Evolutionary conservation across 768 basidiomycete species (phyloP).

Genomic region (Tricholoma matsutake): DNA sequence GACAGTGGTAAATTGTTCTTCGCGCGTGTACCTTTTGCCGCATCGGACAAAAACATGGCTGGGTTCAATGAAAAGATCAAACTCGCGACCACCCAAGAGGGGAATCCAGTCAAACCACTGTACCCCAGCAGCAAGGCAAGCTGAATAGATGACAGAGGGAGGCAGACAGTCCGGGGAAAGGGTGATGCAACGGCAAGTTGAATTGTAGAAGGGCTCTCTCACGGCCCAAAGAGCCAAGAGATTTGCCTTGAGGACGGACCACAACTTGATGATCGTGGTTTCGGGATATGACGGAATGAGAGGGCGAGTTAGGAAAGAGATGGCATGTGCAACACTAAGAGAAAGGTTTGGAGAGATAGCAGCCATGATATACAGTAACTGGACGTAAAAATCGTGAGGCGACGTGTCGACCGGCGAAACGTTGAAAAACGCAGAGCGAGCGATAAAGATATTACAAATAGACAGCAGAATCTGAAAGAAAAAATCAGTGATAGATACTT

Average conservation of each 20-base stretch:
- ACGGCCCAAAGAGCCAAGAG: conserved; percentile 67
- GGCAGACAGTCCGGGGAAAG: conserved; percentile 68
- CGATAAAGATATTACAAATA: conserved; percentile 11
- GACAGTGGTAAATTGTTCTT: conserved; percentile 51
- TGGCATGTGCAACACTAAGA: conserved; percentile 68
- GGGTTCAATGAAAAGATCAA: conserved; percentile 81
- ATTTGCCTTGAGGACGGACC: conserved; percentile 69
- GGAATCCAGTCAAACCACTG: conserved; percentile 84
- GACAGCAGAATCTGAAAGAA: conserved; percentile 9
- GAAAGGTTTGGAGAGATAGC: conserved; percentile 45
- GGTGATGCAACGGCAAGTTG: conserved; percentile 71
- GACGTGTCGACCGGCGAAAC: conserved; percentile 60
- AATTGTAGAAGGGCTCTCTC: conserved; percentile 61
- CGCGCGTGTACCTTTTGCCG: conserved; percentile 31
- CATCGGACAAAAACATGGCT: conserved; percentile 71
- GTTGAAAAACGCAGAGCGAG: conserved; percentile 20
- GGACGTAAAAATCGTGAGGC: conserved; percentile 12
- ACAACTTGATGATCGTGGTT: conserved; percentile 63
- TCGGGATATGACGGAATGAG: conserved; percentile 57
- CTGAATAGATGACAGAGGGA: conserved; percentile 66
- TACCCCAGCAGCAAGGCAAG: conserved; percentile 65
- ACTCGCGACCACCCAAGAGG: conserved; percentile 63
- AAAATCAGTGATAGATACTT: background rate
- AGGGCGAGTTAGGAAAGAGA: conserved; percentile 69
- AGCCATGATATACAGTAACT: conserved; percentile 32